Conservation (phyloP, 306 rosid species). For the Lagenaria siceraria region DNA sequence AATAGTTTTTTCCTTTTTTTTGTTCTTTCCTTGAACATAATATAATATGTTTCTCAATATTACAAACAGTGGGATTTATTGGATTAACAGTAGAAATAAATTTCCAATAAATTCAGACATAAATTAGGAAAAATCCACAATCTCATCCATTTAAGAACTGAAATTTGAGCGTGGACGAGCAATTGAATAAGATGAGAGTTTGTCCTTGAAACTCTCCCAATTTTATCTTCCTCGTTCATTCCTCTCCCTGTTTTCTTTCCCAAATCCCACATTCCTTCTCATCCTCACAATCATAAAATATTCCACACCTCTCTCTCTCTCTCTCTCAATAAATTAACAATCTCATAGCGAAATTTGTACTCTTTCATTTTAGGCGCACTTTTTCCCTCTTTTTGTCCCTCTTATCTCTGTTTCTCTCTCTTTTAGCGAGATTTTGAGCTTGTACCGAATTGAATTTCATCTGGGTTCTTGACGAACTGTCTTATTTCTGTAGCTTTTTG, state of each 20-base stretch:
- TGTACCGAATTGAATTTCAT: background rate
- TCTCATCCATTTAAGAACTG: background rate
- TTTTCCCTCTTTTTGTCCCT: background rate
- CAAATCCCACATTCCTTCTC: background rate
- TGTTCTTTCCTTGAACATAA: background rate
- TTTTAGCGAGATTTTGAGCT: background rate
- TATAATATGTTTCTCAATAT: background rate
- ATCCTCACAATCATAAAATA: constrained; percentile 5
- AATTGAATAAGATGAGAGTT: background rate
- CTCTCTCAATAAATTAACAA: background rate
- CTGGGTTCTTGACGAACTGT: background rate
- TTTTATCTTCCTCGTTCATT: background rate
- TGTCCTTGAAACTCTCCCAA: constrained; percentile 1
- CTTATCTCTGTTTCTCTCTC: background rate
- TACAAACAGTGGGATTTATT: background rate
- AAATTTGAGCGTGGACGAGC: background rate
- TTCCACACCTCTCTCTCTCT: background rate
- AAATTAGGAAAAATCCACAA: background rate
- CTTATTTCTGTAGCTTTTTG: background rate
- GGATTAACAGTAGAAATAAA: background rate
- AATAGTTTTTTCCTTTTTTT: too few species aligned
- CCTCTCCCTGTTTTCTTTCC: background rate
- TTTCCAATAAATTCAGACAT: background rate
- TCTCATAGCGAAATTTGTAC: background rate
- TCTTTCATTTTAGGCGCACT: background rate